Evolutionary conservation across 495 filamentous ascomycete species (phyloP).

Genomic region (Penicillium antarcticum): DNA sequence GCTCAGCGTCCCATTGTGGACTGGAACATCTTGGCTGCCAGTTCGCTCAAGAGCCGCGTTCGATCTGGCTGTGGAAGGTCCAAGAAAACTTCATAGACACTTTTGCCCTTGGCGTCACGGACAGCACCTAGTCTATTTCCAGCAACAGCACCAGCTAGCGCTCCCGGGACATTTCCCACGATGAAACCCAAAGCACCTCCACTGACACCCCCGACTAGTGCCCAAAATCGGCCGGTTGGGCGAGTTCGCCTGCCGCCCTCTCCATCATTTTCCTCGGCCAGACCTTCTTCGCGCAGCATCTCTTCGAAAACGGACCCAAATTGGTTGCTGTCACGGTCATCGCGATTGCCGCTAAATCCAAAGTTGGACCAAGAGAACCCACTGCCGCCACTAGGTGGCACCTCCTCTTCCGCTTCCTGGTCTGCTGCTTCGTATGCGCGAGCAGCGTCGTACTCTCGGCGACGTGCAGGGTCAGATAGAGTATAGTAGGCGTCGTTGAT

Average conservation of each 20-base stretch:
- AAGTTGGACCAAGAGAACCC: slow-evolving; percentile 62
- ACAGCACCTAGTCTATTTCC: slow-evolving; percentile 87
- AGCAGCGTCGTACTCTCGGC: slow-evolving; percentile 84
- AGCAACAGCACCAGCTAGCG: slow-evolving; percentile 86
- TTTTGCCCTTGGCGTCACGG: slow-evolving; percentile 87
- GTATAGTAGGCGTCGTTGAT: slow-evolving; percentile 99
- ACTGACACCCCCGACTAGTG: slow-evolving; percentile 76
- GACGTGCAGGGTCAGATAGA: slow-evolving; percentile 73
- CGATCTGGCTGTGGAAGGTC: slow-evolving; percentile 80
- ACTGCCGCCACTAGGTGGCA: slow-evolving; percentile 44
- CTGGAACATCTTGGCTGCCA: slow-evolving; percentile 69
- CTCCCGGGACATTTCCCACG: slow-evolving; percentile 83
- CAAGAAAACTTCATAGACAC: slow-evolving; percentile 85
- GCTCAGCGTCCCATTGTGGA: slow-evolving; percentile 34
- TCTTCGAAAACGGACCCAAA: slow-evolving; percentile 94
- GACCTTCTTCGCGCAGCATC: slow-evolving; percentile 92
- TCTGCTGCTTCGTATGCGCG: slow-evolving; percentile 51
- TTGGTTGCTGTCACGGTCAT: slow-evolving; percentile 64
- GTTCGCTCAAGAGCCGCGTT: slow-evolving; percentile 69
- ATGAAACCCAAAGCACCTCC: slow-evolving; percentile 94
- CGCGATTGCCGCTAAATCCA: slow-evolving; percentile 50
- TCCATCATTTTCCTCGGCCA: slow-evolving; percentile 57
- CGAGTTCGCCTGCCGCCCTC: slow-evolving; percentile 20
- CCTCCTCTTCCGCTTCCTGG: slow-evolving; percentile 58
- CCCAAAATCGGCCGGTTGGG: slow-evolving; percentile 79